phyloP scores from a whole-genome alignment of 805 yeast species.

The Kregervanrija pseudodelftensis region DNA sequence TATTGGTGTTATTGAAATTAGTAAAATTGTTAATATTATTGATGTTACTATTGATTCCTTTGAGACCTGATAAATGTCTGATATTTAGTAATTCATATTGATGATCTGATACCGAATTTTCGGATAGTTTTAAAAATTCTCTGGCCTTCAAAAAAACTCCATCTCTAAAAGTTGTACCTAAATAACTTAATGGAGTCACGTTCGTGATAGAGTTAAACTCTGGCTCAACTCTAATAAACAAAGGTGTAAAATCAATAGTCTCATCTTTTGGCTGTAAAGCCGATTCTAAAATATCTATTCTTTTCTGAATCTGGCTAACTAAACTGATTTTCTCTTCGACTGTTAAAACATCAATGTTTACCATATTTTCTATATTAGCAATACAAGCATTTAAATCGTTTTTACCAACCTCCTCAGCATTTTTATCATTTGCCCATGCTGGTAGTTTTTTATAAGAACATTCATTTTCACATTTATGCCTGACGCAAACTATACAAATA shows the following conservation, averaged over 20 bases:
- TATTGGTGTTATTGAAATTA: neutral
- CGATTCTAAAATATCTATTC: neutral
- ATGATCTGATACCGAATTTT: neutral
- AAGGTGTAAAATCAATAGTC: slow-evolving; percentile 12
- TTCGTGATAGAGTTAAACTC: slow-evolving; percentile 1
- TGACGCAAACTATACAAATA: slow-evolving; percentile 25
- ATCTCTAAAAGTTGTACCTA: neutral
- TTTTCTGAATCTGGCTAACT: neutral
- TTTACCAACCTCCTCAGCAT: neutral
- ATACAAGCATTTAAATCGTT: neutral
- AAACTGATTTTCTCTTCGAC: too few relatives aligned
- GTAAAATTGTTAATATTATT: too few relatives aligned
- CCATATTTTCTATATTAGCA: too few relatives aligned
- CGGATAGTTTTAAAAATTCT: neutral
- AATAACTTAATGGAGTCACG: slow-evolving; percentile 1
- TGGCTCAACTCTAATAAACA: neutral
- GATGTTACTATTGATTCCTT: neutral
- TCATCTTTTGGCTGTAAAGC: slow-evolving; percentile 5
- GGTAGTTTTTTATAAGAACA: slow-evolving; percentile 21
- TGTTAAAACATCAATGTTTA: too few relatives aligned
- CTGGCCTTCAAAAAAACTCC: neutral
- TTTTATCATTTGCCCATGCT: slow-evolving; percentile 12
- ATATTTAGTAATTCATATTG: slow-evolving; percentile 10
- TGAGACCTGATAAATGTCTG: slow-evolving; percentile 9
- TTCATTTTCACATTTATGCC: slow-evolving; percentile 18